Base-by-base conservation (phyloP, 352 stramenopile genomes). In the Pythium brassicae region DNA sequence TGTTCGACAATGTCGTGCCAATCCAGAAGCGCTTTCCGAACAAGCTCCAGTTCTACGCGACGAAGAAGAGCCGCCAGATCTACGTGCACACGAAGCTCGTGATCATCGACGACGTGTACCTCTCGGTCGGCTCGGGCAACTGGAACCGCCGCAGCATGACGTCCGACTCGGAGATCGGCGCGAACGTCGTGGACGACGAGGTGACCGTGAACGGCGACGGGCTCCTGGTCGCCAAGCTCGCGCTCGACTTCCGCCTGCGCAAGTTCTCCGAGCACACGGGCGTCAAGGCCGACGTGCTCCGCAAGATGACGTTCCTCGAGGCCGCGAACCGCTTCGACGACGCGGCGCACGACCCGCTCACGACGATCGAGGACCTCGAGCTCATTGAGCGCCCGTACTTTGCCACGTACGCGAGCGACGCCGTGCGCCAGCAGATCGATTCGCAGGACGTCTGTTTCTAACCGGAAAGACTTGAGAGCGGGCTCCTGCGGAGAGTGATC, bases 61-160 rank as follows among this genome's bases (percentile, higher is more conserved):
- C 32, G 17, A 57, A 50, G 37, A 42, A 42, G 40, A 43, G 6
- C 12, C 57, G 29, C 17, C 32, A 49, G 11, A 26, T 58, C n/a
- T 58, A 58, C 53, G 29, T 58, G 11, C 53, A 58, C 29, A 50
- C 40, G n/a, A 58, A 58, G 29, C 53, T 58, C 42, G 53, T 58
- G 53, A 52, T 58, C 53, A 52, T 58, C 15, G 79, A 89, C 56
- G 79, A 87, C 55, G 79, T 89, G 19, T 86, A 79, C 55, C 25
- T 89, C 1, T 82, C 74, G 0, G 37, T 62, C 15, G 57, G 57
- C 29, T 89, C 76, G 4, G 66, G 65, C 23, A 89, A 89, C 62
- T 89, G 76, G 79, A 87, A 89, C 53, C 64, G 72, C 4, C 74
- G 76, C 45, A 83, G 76, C 50, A 87, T 87, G 74, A 87, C 74